Evolutionary conservation across 2,329 filamentous ascomycete genomes (phyloP), one percentile per base, ranked within the genome.

Genomic region (Aureobasidium melanogenum): DNA sequence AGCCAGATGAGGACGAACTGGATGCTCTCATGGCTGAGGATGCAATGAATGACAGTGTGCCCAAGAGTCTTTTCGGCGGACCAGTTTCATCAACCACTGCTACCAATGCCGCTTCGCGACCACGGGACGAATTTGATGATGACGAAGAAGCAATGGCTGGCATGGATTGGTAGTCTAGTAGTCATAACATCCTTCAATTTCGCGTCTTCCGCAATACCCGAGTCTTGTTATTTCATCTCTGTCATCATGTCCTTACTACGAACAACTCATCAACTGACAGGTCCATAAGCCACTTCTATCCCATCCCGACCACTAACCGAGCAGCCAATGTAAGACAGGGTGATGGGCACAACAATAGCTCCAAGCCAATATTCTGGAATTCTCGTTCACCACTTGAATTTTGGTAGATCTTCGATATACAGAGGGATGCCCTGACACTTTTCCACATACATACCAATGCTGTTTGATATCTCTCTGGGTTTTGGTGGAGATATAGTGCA

Each of bases 141-240:
- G 85, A 88, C 15, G 84, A 88, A 72, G 86, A 84, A 63, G 85
- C 82, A 0, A 86, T 91, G 84, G 83, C 81, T 39, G 67, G 66
- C 36, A 70, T 74, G 68, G 61, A 64, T 55, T 65, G 63, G 63
- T 65, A 57, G 41, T 26, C n/a, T 43, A 15, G n/a, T 8, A 6
- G 26, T 36, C 5, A 36, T 24, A 4, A 38, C n/a, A 26, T 51
- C 32, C 22, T 51, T 38, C 10, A 26, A 2, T 3, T 17, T 5
- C 3, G 24, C 24, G 15, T 15, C 7, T 15, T 46, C 12, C 5
- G 24, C 7, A 9, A 7, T 46, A 15, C n/a, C 7, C 8, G 7
- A 3, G 24, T 14, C 14, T 46, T 36, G 12, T 4, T 36, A 6
- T 36, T 3, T 36, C 10, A 6, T 36, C 4, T 6, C 32, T 36